Conservation (phyloP, 768 basidiomycete genomes). For the Boletus rufocinnamomeus region DNA sequence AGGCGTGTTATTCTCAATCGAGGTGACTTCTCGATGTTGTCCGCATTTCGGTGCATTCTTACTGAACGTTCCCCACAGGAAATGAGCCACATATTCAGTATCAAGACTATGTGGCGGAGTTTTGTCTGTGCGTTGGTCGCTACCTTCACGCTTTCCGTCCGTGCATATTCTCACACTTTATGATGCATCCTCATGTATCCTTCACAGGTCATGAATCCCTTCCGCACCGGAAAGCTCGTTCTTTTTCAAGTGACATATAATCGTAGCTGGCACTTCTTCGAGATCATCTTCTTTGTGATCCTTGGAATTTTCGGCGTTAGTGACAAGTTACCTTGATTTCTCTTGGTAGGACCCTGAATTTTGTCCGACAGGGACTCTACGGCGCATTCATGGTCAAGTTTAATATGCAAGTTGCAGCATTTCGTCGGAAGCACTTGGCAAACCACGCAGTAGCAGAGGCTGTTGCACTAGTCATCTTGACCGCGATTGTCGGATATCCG, state of each 20-base stretch:
- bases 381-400: conserved; percentile 97
- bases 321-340: conserved; percentile 10
- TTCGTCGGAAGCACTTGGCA: conserved; percentile 86
- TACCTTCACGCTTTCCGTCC: conserved; percentile 90
- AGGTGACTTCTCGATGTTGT: conserved; percentile 50
- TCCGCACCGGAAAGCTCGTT: conserved; percentile 96
- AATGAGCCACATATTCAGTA: conserved; percentile 97
- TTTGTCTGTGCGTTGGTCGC: conserved; percentile 98
- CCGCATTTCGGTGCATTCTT: neutral
- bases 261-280: conserved; percentile 99
- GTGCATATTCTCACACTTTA: conserved; percentile 37
- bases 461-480: conserved; percentile 80
- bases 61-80: conserved; percentile 54
- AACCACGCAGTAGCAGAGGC: conserved; percentile 89
- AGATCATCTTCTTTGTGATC: conserved; percentile 94
- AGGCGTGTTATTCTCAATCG: conserved; percentile 96
- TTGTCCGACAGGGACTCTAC: conserved; percentile 75
- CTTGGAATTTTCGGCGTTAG: conserved; percentile 94
- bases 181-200: conserved; percentile 26
- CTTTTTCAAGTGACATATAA: conserved; percentile 98
- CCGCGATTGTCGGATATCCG: conserved; percentile 90
- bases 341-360: conserved; percentile 13
- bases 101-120: conserved; percentile 98
- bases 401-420: conserved; percentile 92
- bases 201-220: conserved; percentile 92